Base-by-base conservation (phyloP, 192 early-diverging fungal species). In the Coemansia sp. region DNA sequence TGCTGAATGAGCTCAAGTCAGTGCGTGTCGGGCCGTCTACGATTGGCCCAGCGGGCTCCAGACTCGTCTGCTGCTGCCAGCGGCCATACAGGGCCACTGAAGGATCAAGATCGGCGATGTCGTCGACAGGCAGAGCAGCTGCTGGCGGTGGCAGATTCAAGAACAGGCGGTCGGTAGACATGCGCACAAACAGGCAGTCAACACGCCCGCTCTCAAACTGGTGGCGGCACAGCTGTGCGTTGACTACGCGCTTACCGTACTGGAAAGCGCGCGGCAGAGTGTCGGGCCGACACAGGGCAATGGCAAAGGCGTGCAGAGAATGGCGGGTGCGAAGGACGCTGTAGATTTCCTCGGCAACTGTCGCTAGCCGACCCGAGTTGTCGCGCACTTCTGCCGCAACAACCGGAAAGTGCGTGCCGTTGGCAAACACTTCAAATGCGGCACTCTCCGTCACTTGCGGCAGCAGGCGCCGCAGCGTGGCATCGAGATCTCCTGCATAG, bases 371-470 rank as follows among this genome's bases (percentile, higher is more conserved):
- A 33, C 72, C 72, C 33, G 61, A 73, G 18, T 72, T 47, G 28
- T 81, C 78, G 31, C 65, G 73, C 28, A 86, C 80, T 70, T 93
- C 91, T 21, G 80, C 78, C 0, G 86, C 73, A 30, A 91, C 63
- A 21, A 93, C 84, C 9, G 90, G 88, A 31, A 93, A 70, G 56
- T 86, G 80, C 42, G 91, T 84, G 42, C 85, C 84, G 53, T 89
- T 87, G 28, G 86, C 63, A 30, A 72, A 66, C 41, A 87, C 71
- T 40, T 88, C 85, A 43, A 91, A 91, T 2, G 80, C 71, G 8
- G 82, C 80, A 42, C 76, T 68, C 61, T 79, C 76, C 28, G 57
- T 52, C 4, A 79, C 59, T 28, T 72, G 57, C 18, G 64, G 61
- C 57, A 68, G 41, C 38, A 65, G 56, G 13, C 57, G 55, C 47